A percentile compares a stretch with the other conserved stretches of the same genome.
Evolutionary conservation across 805 yeast genomes (phyloP).

Genomic region (Cyberlindnera amylophila): DNA sequence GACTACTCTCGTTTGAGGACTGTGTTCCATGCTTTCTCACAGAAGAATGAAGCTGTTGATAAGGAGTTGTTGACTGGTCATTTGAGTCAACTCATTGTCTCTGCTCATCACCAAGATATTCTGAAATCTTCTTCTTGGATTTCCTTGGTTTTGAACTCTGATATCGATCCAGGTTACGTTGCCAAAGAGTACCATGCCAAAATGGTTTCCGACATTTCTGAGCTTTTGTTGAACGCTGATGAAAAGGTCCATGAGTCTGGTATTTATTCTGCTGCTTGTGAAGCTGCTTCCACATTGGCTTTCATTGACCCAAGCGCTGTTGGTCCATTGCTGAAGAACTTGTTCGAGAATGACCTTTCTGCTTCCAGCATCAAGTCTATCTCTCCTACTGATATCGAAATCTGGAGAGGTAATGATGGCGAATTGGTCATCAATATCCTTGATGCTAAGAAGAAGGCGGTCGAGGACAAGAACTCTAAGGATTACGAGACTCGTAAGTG

Average conservation of each 20-base stretch:
- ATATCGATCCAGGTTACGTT: slow-evolving; percentile 61
- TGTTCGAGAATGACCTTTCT: slow-evolving; percentile 41
- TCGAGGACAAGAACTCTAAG: slow-evolving; percentile 66
- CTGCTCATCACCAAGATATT: slow-evolving; percentile 41
- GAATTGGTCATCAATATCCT: slow-evolving; percentile 64
- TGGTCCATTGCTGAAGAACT: slow-evolving; percentile 45
- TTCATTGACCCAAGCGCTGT: slow-evolving; percentile 58
- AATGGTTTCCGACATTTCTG: slow-evolving; percentile 21
- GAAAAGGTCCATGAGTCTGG: slow-evolving; percentile 28
- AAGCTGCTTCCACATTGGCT: slow-evolving; percentile 44
- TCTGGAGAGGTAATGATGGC: slow-evolving; percentile 71
- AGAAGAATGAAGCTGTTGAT: slow-evolving; percentile 17
- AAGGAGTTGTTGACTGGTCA: slow-evolving; percentile 28
- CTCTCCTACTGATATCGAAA: slow-evolving; percentile 47
- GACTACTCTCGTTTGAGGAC: slow-evolving; percentile 32
- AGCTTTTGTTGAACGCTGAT: slow-evolving; percentile 18
- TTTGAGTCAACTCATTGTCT: slow-evolving; percentile 38
- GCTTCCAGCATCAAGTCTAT: slow-evolving; percentile 25
- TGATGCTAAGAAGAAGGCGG: slow-evolving; percentile 39
- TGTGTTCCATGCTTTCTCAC: slow-evolving; percentile 37
- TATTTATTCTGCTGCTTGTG: slow-evolving; percentile 49
- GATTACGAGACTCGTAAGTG: slow-evolving; percentile 84
- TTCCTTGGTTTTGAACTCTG: slow-evolving; percentile 57
- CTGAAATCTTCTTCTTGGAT: slow-evolving; percentile 65
- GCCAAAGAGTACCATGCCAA: slow-evolving; percentile 32